Percentiles rank a stretch among this genome's conserved stretches.
Evolutionary conservation across 345 rosid genomes (phyloP).

Genomic region (Jatropha curcas): DNA sequence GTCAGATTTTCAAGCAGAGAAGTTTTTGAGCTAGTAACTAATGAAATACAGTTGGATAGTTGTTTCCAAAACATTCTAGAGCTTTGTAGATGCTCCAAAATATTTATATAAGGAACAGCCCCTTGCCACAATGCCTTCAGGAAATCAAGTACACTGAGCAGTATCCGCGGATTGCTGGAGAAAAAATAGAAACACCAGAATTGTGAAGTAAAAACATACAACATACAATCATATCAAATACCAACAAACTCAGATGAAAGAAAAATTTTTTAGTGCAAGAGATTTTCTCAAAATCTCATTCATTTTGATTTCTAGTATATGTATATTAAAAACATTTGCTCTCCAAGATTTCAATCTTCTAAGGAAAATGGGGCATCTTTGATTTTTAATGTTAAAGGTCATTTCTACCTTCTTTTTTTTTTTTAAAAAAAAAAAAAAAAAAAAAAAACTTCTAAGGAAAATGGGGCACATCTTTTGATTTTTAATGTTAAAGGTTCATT

Average conservation of each 20-base stretch:
- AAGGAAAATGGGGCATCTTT: background rate
- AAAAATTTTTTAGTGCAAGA: background rate
- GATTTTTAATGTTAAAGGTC: background rate
- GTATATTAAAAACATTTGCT: too few relatives aligned
- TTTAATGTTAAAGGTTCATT: too few relatives aligned
- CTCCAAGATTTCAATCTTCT: background rate
- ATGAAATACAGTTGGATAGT: constrained; percentile 47
- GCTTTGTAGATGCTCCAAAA: constrained; percentile 55
- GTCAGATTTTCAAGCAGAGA: constrained; percentile 39
- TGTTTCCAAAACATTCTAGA: constrained; percentile 69
- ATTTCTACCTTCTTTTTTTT: too few relatives aligned
- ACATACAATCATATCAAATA: constrained; percentile 9
- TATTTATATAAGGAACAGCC: constrained; percentile 59
- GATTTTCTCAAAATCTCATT: too few relatives aligned
- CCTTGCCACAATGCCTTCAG: constrained; percentile 93
- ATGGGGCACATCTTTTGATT: too few relatives aligned
- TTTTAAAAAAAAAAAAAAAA: too few relatives aligned
- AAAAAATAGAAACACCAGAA: constrained; percentile 8
- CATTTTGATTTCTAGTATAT: background rate
- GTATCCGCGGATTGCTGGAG: constrained; percentile 60
- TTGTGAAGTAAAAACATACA: background rate
- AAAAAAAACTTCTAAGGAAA: too few relatives aligned
- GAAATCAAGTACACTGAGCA: constrained; percentile 62
- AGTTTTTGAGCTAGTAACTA: constrained; percentile 37
- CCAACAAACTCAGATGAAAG: background rate